Evolutionary conservation across 1,139 yeast genomes (phyloP).

Genomic region (Protomyces macrosporus): DNA sequence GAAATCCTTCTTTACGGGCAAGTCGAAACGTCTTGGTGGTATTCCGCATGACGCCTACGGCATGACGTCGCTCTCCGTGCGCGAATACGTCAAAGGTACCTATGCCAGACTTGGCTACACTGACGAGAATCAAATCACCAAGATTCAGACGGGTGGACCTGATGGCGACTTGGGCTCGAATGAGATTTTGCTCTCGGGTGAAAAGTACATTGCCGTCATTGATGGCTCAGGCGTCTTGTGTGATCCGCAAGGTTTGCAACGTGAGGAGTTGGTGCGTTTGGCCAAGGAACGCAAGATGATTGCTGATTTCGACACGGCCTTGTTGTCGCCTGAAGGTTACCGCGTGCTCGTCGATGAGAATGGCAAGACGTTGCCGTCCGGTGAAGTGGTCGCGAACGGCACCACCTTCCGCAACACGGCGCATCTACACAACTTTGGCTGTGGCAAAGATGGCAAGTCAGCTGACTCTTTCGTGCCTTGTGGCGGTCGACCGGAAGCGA

Average conservation of each 20-base stretch:
- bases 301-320: constrained; percentile 58
- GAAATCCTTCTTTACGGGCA: constrained; percentile 97
- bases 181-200: constrained; percentile 81
- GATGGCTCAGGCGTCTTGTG: constrained; percentile 95
- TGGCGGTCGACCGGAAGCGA: constrained; percentile 98
- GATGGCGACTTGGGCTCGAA: constrained; percentile 93
- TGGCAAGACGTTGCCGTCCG: constrained; percentile 72
- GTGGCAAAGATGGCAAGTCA: constrained; percentile 53
- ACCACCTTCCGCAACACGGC: constrained; percentile 86
- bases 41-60: constrained; percentile 98
- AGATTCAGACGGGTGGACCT: constrained; percentile 97
- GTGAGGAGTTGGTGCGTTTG: constrained; percentile 66
- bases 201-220: constrained; percentile 78
- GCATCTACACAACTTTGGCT: constrained; percentile 52
- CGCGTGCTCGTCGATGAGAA: constrained; percentile 80
- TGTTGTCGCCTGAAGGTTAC: constrained; percentile 70
- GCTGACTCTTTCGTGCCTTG: constrained; percentile 87
- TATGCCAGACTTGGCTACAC: constrained; percentile 66
- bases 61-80: constrained; percentile 92
- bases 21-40: constrained; percentile 87
- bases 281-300: constrained; percentile 77
- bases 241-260: constrained; percentile 85
- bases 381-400: constrained; percentile 71
- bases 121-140: constrained; percentile 55
- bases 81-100: constrained; percentile 85